A percentile compares a stretch with the other conserved stretches of the same genome.
Evolutionary conservation across 805 yeast species (phyloP).

Genomic region (Ogataea zsoltii): DNA sequence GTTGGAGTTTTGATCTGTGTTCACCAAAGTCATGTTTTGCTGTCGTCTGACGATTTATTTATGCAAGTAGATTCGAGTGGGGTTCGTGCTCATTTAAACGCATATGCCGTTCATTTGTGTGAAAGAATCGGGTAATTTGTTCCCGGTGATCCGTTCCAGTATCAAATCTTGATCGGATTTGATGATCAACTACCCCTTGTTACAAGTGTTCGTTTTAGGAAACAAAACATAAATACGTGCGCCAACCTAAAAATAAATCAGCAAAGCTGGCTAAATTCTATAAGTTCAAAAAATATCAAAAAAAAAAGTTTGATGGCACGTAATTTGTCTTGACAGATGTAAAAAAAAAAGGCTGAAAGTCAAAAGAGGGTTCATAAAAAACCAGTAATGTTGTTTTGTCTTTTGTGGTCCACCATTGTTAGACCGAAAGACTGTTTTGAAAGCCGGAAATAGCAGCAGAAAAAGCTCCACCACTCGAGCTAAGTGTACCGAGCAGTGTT

Average conservation of each 20-base stretch:
- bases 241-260: background rate
- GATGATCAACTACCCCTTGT: background rate
- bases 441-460: background rate
- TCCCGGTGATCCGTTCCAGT: too few relatives aligned
- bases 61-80: background rate
- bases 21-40: constrained; percentile 15
- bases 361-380: too few relatives aligned
- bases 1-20: constrained; percentile 13
- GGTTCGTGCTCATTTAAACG: too few relatives aligned
- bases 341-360: too few relatives aligned
- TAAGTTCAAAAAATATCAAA: background rate
- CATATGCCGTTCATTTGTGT: too few relatives aligned
- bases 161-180: too few relatives aligned
- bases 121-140: too few relatives aligned
- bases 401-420: background rate
- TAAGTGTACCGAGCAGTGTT: background rate
- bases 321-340: too few relatives aligned
- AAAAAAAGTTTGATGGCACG: background rate
- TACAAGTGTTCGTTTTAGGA: background rate
- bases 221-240: background rate
- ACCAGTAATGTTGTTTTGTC: background rate
- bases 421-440: background rate
- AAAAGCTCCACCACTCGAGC: background rate
- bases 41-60: background rate
- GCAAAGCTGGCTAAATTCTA: background rate